Base-by-base conservation (phyloP, 441 rosid genomes). In the Pelargonium myrrhifolium region DNA sequence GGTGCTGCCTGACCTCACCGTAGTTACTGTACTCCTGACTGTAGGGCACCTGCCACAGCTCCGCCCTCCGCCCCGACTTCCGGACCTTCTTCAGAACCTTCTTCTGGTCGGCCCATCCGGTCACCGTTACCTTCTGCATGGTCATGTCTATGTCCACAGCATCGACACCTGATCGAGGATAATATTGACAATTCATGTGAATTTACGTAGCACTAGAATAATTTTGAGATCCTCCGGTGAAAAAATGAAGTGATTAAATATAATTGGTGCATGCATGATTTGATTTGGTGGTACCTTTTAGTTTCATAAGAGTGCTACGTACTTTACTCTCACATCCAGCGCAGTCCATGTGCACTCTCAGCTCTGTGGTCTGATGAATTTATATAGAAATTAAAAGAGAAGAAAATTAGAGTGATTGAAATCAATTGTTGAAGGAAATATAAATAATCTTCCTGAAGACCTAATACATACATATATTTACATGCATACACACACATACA, bases 311-410 rank as follows among this genome's bases (percentile, higher is more conserved):
- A n/a, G 93, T 76, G 68, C 74, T 76, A 78, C 71, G 86, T 11
- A 88, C 85, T 75, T 82, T 88, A 68, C 72, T 68, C 74, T 84
- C 89, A 67, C 98, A 87, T 72, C 98, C 95, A 37, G 77, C 78
- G 60, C 96, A 90, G 43, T 89, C 90, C 75, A 92, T 92, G 62
- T 84, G 81, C 47, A 92, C 96, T 70, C 78, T 76, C 84, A 92
- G 79, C 68, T 92, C 96, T 58, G 81, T 72, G 1, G 89, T 79
- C 98, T 92, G 76, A 12, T 24, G 40, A 8, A n/a, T 51, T 4
- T 8, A 31, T 28, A 43, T 0, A 12, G 3, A n/a, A n/a, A n/a
- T n/a, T n/a, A n/a, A 5, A 2, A 5, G 6, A 28, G 28, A 24
- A 28, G 37, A 31, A 31, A 31, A 31, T 31, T 5, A 31, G 37